Base-by-base conservation (phyloP, 495 filamentous ascomycete species). In the Penicillium verhagenii region DNA sequence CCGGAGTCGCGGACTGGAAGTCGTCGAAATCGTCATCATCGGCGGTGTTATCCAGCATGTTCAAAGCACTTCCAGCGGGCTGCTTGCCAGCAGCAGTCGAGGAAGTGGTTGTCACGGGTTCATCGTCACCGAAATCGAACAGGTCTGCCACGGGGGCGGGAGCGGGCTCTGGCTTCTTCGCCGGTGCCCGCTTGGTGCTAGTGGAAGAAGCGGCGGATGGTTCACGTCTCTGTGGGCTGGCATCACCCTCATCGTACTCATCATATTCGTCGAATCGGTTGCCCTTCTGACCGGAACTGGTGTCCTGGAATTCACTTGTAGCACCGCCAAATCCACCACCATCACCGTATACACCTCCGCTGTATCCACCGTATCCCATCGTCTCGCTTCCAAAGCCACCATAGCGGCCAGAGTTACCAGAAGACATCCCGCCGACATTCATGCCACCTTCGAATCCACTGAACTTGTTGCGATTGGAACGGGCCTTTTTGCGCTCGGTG, bases 191-290 rank as follows among this genome's bases (percentile, higher is more conserved):
- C 56, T 74, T 73, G 40, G 71, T 52, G 28, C 58, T 68, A 10
- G 76, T 58, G 54, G 76, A 58, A 43, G 76, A 60, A 54, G 75
- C 61, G 44, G n/a, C n/a, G n/a, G n/a, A n/a, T n/a, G 78, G 45
- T 37, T 72, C 57, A 53, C 80, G 79, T 57, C 79, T 79, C 29
- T 59, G 73, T 46, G 64, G 73, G 62, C 72, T 65, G 59, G 68
- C 73, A 51, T 80, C 86, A 21, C 79, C 91, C 54, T 96, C 93
- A 54, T 97, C 92, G 58, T 87, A 90, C 70, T 98, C 94, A 64
- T 98, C 91, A 63, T 98, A 98, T 71, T 97, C 94, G 49, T 97
- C 92, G 58, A 96, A 98, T 50, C 85, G 86, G 55, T 96, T 93
- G 16, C 77, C 73, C 33, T 79, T 72, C 59, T 82, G 71, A 24